A percentile compares a stretch with the other conserved stretches of the same genome.
These are phyloP conservation scores for Aureobasidium sp. DNA, from an alignment of 2,329 filamentous ascomycete species.

Conservation along the genomic window DNA sequence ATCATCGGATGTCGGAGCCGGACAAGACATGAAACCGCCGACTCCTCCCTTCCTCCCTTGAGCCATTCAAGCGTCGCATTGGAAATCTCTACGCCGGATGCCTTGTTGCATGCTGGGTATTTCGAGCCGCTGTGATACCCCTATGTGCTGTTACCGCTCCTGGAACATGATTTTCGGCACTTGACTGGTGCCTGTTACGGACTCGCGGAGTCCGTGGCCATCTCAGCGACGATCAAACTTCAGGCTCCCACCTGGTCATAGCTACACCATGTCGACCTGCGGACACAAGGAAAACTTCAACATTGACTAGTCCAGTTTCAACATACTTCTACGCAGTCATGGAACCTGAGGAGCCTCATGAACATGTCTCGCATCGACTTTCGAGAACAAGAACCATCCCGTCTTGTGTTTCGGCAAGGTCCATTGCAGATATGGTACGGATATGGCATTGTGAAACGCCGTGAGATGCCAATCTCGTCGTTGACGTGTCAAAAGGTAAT, in stretches of 20 bases:
- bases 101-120: background rate
- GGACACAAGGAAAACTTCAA: too few species aligned
- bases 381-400: background rate
- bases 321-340: background rate
- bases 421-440: background rate
- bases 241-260: background rate
- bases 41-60: too few species aligned
- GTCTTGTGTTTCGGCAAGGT: background rate
- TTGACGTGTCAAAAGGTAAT: background rate
- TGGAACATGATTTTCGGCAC: background rate
- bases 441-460: background rate
- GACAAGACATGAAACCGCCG: too few species aligned
- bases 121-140: background rate
- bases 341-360: background rate
- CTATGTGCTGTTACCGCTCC: background rate
- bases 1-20: too few species aligned
- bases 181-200: background rate
- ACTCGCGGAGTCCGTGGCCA: background rate
- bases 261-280: background rate
- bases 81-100: background rate
- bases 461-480: background rate
- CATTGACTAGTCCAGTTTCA: background rate
- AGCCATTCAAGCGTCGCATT: background rate
- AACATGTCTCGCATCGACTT: background rate
- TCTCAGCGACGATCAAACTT: background rate